Evolutionary conservation across 73 alveolate species (phyloP), one percentile per base, ranked within the genome.

Genomic region (Paramecium pentaurelia): DNA sequence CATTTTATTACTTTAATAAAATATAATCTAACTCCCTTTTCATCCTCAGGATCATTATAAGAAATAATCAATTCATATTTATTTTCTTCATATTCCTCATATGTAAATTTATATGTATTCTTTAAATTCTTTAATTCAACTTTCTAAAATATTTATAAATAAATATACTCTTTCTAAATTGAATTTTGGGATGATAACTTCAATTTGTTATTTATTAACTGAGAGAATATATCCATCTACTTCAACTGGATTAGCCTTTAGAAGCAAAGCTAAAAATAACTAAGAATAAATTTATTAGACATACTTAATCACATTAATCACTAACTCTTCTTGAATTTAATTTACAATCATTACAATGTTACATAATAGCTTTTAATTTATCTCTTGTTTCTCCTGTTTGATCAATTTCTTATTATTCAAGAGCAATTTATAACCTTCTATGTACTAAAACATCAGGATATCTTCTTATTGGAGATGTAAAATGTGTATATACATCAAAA

Each of bases 361-460:
- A 45, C 91, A 89, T 89, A 0, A 89, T 45, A 28, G 92, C 58
- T 32, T 71, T 64, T 28, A 89, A 27, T 38, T 84, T 51, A 9
- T 28, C 42, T 22, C 75, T 71, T 22, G 80, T 83, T 40, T 71
- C 88, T 34, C 75, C 71, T 28, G 75, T 45, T 47, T 80, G 1
- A 25, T 80, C 71, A 6, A 80, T 92, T 58, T 93, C 88, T 64
- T 64, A 8, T 91, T 93, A 92, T 85, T 95, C 91, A 30, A 97
- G 92, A 38, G 97, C 95, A 40, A 92, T 93, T 70, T 97, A 96
- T 60, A 97, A 92, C 77, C 95, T 96, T 58, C 99, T 92, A 93
- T 97, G 99, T 8, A 97, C 99, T 42, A 97, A 80, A 18, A 97
- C 58, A 94, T 97, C 99, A 49, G 99, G 98, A 95, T 98, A 98